Base-by-base conservation (phyloP, 2,329 filamentous ascomycete genomes). In the Clarireedia monteithiana region DNA sequence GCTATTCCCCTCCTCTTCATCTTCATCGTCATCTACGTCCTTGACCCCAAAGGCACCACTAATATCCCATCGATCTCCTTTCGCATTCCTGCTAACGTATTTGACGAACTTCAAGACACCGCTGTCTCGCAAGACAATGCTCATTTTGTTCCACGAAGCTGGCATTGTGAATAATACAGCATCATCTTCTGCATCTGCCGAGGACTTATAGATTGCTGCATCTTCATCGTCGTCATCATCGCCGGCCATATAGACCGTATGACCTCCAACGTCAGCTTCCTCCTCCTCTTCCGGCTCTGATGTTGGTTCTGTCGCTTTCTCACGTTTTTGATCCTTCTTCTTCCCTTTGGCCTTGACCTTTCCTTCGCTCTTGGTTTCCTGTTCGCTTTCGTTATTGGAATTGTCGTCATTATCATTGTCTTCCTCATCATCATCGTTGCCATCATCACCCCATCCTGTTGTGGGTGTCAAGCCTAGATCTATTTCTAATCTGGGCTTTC, bases 101-200 rank as follows among this genome's bases (percentile, higher is more conserved):
- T 97, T 99, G 67, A 97, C 91, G 69, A 99, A 99, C 70, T 89
- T 86, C 68, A 99, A 77, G 14, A 88, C 86, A 14, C 89, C 91
- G 63, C 82, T 84, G 69, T 99, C 94, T 57, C 94, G 81, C 63
- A 97, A 75, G 34, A 97, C 94, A 62, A 99, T 83, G 61, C 86
- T 91, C 75, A 99, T 78, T 61, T 88, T 89, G 71, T 97, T 97
- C 94, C 94, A 99, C 6, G 76, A 75, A 2, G 85, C 83, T 0
- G 83, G 78, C 65, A 84, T 85, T 48, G 80, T 84, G 68, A 89
- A 87, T 36, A 89, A 71, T 51, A 88, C 82, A 0, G 83, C 83
- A 62, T 88, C 85, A 57, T 96, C 91, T 53, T 95, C 92, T 42
- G 83, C 79, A 20, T 68, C 71, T 23, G 70, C 71, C 51, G 81